These are phyloP conservation scores for Trypanosoma cruzi DNA, from an alignment of 208 protist genomes.

Conservation along the genomic window DNA sequence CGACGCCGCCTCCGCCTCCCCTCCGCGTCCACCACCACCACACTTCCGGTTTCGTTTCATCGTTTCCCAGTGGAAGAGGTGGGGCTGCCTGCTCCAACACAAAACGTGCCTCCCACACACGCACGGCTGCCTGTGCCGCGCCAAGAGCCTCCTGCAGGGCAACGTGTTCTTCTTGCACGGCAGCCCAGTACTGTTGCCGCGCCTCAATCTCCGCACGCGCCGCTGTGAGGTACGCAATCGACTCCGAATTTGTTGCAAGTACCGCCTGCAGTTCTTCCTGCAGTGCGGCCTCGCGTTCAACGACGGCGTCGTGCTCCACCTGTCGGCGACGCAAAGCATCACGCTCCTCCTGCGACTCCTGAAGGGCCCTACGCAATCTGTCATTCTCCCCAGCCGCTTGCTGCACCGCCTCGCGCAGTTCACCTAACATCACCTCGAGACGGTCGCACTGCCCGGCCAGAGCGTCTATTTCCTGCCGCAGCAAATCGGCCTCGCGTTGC, in stretches of 20 bases:
- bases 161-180: slow-evolving; percentile 28
- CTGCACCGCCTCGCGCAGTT: slow-evolving; percentile 7
- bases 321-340: slow-evolving; percentile 19
- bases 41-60: neutral
- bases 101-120: slow-evolving; percentile 23
- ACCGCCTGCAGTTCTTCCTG: slow-evolving; percentile 32
- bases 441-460: slow-evolving; percentile 21
- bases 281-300: slow-evolving; percentile 29
- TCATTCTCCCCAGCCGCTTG: slow-evolving; percentile 25
- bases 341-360: slow-evolving; percentile 16
- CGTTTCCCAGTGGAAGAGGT: neutral
- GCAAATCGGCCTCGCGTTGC: slow-evolving; percentile 16
- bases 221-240: slow-evolving; percentile 11
- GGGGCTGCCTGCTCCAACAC: slow-evolving; percentile 8
- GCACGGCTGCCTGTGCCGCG: neutral
- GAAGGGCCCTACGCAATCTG: slow-evolving; percentile 9
- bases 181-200: slow-evolving; percentile 31
- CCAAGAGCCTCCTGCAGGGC: slow-evolving; percentile 27
- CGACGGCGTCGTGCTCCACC: slow-evolving; percentile 22
- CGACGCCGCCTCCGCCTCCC: neutral
- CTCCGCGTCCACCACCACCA: too few relatives aligned
- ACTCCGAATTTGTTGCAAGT: slow-evolving; percentile 8
- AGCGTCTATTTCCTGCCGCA: slow-evolving; percentile 23
- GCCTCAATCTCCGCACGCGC: slow-evolving; percentile 22
- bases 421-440: slow-evolving; percentile 1